phyloP scores from a whole-genome alignment of 345 rosid genomes.

The Eucalyptus pumila region DNA sequence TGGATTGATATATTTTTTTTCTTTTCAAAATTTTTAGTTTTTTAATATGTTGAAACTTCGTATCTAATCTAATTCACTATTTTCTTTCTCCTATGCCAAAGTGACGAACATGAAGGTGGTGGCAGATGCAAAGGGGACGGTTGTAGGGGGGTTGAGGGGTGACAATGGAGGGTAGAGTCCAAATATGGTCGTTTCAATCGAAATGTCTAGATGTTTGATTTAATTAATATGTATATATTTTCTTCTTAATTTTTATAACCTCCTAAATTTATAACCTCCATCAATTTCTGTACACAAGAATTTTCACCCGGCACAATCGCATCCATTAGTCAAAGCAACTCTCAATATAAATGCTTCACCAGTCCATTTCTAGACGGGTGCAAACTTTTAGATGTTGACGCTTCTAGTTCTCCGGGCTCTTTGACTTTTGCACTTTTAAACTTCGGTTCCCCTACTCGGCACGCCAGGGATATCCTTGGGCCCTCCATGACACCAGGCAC shows the following conservation, averaged over 20 bases:
- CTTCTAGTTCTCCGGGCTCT: background rate
- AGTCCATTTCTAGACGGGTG: background rate
- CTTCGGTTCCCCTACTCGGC: background rate
- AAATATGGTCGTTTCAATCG: background rate
- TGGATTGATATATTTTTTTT: background rate
- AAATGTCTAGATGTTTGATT: background rate
- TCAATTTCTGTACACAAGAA: background rate
- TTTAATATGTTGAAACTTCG: background rate
- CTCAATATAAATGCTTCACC: background rate
- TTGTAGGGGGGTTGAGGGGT: background rate
- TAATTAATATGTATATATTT: background rate
- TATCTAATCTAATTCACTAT: background rate
- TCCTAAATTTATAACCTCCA: background rate
- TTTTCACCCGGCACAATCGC: background rate
- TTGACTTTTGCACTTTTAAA: background rate
- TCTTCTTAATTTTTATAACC: background rate
- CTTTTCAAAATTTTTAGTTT: background rate
- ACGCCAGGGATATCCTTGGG: no score
- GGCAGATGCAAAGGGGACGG: background rate
- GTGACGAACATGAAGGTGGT: background rate
- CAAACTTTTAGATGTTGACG: background rate
- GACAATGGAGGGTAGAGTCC: background rate
- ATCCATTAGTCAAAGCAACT: background rate
- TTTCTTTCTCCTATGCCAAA: rapidly evolving
- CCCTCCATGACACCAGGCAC: no score